These are phyloP conservation scores for Moniliophthora roreri DNA, from an alignment of 1,284 basidiomycete species.

Conservation along the genomic window DNA sequence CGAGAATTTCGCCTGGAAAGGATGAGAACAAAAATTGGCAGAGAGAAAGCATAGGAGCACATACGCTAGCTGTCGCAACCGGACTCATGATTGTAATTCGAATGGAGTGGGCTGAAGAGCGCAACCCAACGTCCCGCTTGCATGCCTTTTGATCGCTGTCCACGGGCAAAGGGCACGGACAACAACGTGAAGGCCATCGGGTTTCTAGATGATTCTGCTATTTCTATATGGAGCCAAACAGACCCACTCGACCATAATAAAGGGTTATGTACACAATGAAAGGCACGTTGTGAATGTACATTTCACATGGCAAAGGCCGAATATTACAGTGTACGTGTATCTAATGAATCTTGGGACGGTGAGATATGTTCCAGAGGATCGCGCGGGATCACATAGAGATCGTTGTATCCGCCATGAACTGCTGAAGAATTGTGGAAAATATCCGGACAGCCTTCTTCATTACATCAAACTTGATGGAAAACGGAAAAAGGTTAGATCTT, in stretches of 20 bases:
- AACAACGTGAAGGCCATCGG: conserved; percentile 2
- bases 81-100: no score
- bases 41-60: neutral
- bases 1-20: neutral
- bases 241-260: neutral
- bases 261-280: no score
- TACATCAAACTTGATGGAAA: conserved; percentile 31
- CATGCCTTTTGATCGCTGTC: neutral
- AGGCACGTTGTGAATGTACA: neutral
- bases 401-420: conserved; percentile 28
- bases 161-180: conserved; percentile 14
- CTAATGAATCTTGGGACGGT: no score
- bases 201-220: neutral
- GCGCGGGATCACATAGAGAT: no score
- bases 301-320: no score
- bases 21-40: neutral
- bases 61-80: neutral
- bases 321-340: neutral
- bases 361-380: no score
- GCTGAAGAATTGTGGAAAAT: conserved; percentile 36
- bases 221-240: conserved; percentile 3
- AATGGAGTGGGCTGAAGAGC: no score
- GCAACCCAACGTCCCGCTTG: neutral
- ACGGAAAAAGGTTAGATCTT: conserved; percentile 4
- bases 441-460: conserved; percentile 45